Conservation (phyloP, 768 basidiomycete genomes). For the Termitomyces sp. region DNA sequence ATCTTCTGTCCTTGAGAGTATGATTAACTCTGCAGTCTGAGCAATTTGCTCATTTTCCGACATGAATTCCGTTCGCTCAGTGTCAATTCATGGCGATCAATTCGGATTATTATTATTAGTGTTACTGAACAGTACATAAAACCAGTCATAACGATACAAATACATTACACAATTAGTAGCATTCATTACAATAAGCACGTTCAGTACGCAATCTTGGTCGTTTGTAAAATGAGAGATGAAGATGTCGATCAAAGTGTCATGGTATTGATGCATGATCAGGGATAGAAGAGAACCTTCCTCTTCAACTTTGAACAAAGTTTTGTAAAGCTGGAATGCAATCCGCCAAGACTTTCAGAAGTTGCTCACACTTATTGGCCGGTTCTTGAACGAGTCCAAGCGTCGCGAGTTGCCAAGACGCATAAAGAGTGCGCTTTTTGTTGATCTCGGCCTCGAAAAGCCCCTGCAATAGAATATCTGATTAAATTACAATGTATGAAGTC, state of each 20-base stretch:
- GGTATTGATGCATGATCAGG: too few relatives aligned
- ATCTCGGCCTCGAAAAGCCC: constrained; percentile 6
- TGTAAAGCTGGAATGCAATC: constrained; percentile 13
- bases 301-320: not conserved
- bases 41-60: too few relatives aligned
- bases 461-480: not conserved
- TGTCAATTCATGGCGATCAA: not conserved
- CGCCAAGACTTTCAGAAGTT: constrained; percentile 5
- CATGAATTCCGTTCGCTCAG: too few relatives aligned
- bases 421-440: constrained; percentile 1
- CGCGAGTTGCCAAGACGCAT: constrained; percentile 9
- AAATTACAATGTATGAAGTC: not conserved
- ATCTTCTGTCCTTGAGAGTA: too few relatives aligned
- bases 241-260: not conserved
- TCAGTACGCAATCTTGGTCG: too few relatives aligned
- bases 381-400: constrained; percentile 8
- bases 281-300: not conserved
- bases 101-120: not conserved
- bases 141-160: not conserved
- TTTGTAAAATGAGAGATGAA: not conserved
- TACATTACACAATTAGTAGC: not conserved
- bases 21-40: too few relatives aligned
- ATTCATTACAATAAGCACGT: not conserved
- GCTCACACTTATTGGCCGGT: not conserved
- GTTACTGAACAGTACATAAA: not conserved